Conservation (phyloP, 2,329 filamentous ascomycete species). For the Exserohilum turcica region DNA sequence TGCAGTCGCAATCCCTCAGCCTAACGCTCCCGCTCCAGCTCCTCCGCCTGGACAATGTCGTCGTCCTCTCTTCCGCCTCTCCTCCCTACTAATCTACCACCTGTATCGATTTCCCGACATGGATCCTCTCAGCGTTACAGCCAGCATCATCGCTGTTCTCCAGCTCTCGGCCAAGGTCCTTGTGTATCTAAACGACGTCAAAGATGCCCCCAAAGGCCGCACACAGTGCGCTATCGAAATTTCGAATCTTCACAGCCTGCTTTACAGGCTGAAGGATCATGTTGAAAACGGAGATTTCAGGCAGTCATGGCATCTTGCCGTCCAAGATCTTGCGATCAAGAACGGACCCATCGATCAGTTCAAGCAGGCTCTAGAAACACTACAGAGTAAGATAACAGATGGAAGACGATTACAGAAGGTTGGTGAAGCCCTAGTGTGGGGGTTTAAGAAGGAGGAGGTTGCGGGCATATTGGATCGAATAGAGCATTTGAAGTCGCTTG, state of each 20-base stretch:
- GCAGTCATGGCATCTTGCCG: slow-evolving; percentile 28
- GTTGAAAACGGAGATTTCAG: slow-evolving; percentile 19
- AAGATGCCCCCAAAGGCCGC: slow-evolving; percentile 31
- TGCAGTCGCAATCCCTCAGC: background rate
- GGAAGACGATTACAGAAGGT: slow-evolving; percentile 13
- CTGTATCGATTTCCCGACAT: slow-evolving; percentile 14
- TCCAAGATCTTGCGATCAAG: slow-evolving; percentile 20
- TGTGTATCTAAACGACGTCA: slow-evolving; percentile 30
- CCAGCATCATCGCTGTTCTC: slow-evolving; percentile 33
- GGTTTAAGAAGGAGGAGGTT: slow-evolving; percentile 23
- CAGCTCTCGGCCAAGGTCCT: slow-evolving; percentile 27
- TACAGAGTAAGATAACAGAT: slow-evolving; percentile 20
- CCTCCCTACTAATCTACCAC: background rate
- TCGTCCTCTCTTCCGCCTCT: background rate
- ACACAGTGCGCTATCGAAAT: slow-evolving; percentile 22
- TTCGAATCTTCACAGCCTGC: slow-evolving; percentile 25
- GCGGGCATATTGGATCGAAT: slow-evolving; percentile 22
- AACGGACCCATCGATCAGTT: slow-evolving; percentile 37
- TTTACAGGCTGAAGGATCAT: slow-evolving; percentile 23
- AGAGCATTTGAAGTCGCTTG: slow-evolving; percentile 25
- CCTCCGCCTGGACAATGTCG: background rate
- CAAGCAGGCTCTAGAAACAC: slow-evolving; percentile 24
- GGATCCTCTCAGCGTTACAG: slow-evolving; percentile 31
- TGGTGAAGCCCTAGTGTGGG: slow-evolving; percentile 17
- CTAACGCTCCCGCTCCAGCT: background rate